phyloP scores from a whole-genome alignment of 345 rosid genomes.

The Aquilaria sinensis region DNA sequence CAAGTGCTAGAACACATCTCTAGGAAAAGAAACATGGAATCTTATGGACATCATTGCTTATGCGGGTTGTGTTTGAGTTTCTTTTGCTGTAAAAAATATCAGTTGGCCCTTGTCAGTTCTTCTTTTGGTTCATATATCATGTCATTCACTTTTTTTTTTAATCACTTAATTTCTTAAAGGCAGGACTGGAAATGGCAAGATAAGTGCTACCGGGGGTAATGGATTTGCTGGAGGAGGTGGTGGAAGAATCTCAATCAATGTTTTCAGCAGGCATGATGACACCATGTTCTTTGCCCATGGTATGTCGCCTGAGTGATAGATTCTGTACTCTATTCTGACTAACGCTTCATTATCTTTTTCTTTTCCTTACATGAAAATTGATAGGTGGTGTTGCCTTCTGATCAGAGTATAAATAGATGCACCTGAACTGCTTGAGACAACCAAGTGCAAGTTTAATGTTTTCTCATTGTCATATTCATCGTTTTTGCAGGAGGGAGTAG shows the following conservation, averaged over 20 bases:
- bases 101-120: neutral
- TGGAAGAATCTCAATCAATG: conserved; percentile 59
- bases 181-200: conserved; percentile 53
- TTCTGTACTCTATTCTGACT: neutral
- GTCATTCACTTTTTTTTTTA: neutral
- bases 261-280: conserved; percentile 64
- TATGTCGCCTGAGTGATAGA: conserved; percentile 16
- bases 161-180: conserved; percentile 15
- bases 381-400: neutral
- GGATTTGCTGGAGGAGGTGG: conserved; percentile 86
- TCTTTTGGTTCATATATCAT: too few relatives aligned
- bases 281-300: conserved; percentile 45
- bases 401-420: neutral
- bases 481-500: conserved; percentile 51
- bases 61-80: neutral
- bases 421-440: conserved; percentile 3
- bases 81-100: too few relatives aligned
- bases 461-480: conserved; percentile 3
- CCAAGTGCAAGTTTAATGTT: neutral
- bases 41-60: too few relatives aligned
- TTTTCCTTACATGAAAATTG: neutral
- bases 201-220: conserved; percentile 61
- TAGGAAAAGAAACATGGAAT: too few relatives aligned
- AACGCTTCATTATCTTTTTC: neutral
- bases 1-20: too few relatives aligned